Evolutionary conservation across 768 basidiomycete species (phyloP).

Genomic region (Suillus decipiens): DNA sequence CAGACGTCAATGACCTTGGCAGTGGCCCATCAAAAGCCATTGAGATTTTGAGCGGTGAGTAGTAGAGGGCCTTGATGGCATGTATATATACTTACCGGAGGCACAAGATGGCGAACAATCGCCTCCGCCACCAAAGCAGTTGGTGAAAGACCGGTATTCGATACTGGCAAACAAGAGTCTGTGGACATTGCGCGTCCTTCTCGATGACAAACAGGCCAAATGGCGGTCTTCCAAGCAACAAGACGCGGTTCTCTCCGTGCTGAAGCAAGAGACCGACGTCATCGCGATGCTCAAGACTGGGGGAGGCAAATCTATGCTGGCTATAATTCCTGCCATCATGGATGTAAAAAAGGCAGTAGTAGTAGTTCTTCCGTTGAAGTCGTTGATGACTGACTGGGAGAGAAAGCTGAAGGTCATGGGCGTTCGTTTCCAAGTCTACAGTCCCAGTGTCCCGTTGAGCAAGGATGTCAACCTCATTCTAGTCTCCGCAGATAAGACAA

Average conservation of each 20-base stretch:
- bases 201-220: conserved; percentile 10
- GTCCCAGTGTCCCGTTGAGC: background rate
- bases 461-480: background rate
- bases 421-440: conserved; percentile 20
- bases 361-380: conserved; percentile 23
- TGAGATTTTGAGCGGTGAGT: no score
- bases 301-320: conserved; percentile 29
- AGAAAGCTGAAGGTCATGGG: conserved; percentile 17
- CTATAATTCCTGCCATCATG: conserved; percentile 23
- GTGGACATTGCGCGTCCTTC: background rate
- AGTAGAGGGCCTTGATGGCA: no score
- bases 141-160: no score
- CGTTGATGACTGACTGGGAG: conserved; percentile 26
- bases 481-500: conserved; percentile 13
- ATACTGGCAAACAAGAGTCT: background rate
- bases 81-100: no score
- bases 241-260: conserved; percentile 15
- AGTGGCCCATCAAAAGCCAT: no score
- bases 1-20: no score
- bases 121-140: no score
- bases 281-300: conserved; percentile 25
- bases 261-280: conserved; percentile 21
- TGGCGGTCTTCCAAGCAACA: conserved; percentile 23
- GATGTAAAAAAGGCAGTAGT: conserved; percentile 13
- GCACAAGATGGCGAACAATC: no score